Percentiles rank a stretch among this genome's conserved stretches.
Conservation (phyloP, 495 filamentous ascomycete genomes). For the Penicillium coprophilum region DNA sequence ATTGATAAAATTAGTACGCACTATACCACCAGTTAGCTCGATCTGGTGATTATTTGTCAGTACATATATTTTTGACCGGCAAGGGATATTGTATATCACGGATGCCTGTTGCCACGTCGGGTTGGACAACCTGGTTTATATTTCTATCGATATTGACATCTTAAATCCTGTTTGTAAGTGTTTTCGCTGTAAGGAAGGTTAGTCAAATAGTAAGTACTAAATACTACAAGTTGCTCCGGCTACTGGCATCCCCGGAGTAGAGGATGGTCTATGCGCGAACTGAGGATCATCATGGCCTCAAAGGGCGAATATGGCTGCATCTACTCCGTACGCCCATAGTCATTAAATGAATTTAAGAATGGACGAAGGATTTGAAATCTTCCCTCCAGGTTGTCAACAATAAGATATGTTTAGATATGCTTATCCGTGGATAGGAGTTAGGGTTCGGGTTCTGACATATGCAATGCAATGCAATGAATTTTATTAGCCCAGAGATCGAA, state of each 20-base stretch:
- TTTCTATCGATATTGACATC: conserved; percentile 87
- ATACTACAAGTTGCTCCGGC: conserved; percentile 64
- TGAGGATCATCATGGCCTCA: conserved; percentile 67
- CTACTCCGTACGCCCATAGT: not conserved
- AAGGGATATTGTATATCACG: conserved; percentile 65
- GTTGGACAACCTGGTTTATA: conserved; percentile 70
- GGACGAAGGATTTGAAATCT: not conserved
- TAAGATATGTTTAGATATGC: not conserved
- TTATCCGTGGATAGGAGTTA: not conserved
- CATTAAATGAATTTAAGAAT: not conserved
- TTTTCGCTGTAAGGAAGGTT: not conserved
- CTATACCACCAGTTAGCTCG: not conserved
- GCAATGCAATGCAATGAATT: not conserved
- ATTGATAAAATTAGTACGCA: conserved; percentile 67
- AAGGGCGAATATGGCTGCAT: conserved; percentile 15
- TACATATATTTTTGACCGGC: conserved; percentile 14
- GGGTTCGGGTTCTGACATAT: not conserved
- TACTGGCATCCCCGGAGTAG: conserved; percentile 83
- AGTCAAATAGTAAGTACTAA: not conserved
- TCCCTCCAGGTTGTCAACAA: not conserved
- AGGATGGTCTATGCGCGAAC: conserved; percentile 80
- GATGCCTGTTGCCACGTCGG: conserved; percentile 74
- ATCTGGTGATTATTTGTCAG: no score
- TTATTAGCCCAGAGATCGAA: not conserved
- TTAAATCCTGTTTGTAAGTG: conserved; percentile 76